Percentiles rank a stretch among this genome's conserved stretches.
Conservation (phyloP, 2,329 filamentous ascomycete species). For the Seiridium unicorne region DNA sequence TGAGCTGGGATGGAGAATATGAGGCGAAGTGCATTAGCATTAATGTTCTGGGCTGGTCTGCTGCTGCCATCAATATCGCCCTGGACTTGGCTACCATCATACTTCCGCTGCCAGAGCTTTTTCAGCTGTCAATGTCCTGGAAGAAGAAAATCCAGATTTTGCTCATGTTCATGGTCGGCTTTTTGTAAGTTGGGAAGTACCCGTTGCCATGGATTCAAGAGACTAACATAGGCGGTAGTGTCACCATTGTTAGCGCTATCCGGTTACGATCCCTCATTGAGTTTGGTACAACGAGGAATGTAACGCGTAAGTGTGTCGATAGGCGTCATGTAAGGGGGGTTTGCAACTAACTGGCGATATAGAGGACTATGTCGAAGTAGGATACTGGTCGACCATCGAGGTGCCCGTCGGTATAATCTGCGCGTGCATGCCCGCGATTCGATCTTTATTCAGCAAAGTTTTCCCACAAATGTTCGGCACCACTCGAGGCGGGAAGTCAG, state of each 20-base stretch:
- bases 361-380: conserved; percentile 29
- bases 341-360: not conserved
- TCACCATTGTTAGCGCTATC: conserved; percentile 27
- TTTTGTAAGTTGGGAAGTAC: conserved; percentile 22
- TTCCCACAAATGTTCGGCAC: conserved; percentile 26
- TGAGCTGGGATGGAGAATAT: conserved; percentile 29
- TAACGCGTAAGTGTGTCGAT: conserved; percentile 21
- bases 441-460: conserved; percentile 25
- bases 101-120: conserved; percentile 28
- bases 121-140: conserved; percentile 23
- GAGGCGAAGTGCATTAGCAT: conserved; percentile 28
- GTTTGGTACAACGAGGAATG: conserved; percentile 21
- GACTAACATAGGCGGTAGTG: conserved; percentile 13
- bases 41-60: conserved; percentile 29
- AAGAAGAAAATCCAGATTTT: conserved; percentile 31
- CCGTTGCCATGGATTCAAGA: not conserved
- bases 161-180: conserved; percentile 32
- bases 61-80: conserved; percentile 29
- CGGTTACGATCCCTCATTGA: conserved; percentile 25
- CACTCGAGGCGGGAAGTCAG: conserved; percentile 15
- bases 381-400: conserved; percentile 32
- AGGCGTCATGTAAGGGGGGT: too few species aligned
- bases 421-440: conserved; percentile 30
- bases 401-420: conserved; percentile 29
- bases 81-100: conserved; percentile 28